Percentiles rank a stretch among this genome's conserved stretches.
phyloP scores from a whole-genome alignment of 2,329 filamentous ascomycete species.

The Xylaria sp. region DNA sequence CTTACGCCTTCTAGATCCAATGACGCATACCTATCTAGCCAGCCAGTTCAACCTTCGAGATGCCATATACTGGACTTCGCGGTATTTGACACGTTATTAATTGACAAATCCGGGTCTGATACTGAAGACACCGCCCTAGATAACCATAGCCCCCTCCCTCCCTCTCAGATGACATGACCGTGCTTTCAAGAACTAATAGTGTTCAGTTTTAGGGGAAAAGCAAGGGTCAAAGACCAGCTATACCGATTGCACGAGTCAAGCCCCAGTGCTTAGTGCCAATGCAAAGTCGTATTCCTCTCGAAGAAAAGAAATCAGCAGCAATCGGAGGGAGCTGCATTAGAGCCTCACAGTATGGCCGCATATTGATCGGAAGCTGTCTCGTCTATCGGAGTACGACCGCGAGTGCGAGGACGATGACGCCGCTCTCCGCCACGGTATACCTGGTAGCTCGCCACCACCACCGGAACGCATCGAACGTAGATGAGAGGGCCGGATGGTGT shows the following conservation, averaged over 20 bases:
- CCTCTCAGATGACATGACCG: not conserved
- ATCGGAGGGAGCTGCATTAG: not conserved
- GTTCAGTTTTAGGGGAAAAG: not conserved
- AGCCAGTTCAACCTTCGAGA: too few relatives aligned
- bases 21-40: too few relatives aligned
- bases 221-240: not conserved
- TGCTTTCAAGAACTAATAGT: not conserved
- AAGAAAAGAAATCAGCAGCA: not conserved
- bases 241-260: not conserved
- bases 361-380: not conserved
- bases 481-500: not conserved
- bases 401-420: not conserved
- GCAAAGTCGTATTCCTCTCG: not conserved
- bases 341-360: not conserved
- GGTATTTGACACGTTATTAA: too few relatives aligned
- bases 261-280: not conserved
- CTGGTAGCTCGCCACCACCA: constrained; percentile 8
- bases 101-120: too few relatives aligned
- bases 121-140: too few relatives aligned
- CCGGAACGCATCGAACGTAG: not conserved
- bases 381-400: constrained; percentile 2
- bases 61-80: too few relatives aligned
- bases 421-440: constrained; percentile 7
- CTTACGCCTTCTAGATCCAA: too few relatives aligned
- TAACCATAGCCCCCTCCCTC: not conserved